A percentile compares a stretch with the other conserved stretches of the same genome.
These are phyloP conservation scores for Cryptosporidium parvum DNA, from an alignment of 169 alveolate species.

Conservation along the genomic window DNA sequence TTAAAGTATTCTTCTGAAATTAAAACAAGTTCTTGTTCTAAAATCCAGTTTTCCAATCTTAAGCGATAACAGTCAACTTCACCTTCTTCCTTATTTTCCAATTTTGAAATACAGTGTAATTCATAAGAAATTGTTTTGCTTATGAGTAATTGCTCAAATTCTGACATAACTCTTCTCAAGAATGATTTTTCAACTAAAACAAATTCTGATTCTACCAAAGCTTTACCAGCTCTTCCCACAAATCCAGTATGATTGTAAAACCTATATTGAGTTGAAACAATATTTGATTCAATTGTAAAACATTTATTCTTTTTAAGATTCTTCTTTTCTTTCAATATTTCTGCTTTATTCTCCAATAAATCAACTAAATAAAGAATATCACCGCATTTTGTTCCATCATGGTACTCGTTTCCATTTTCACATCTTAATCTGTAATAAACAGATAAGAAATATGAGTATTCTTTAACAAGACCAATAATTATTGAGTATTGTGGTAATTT, in stretches of 20 bases:
- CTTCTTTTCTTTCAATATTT: conserved; percentile 23
- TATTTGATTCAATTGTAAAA: conserved; percentile 22
- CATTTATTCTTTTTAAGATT: conserved; percentile 17
- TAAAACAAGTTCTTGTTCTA: conserved; percentile 22
- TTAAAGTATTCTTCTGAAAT: conserved; percentile 47
- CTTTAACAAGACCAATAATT: conserved; percentile 17
- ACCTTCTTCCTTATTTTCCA: background rate
- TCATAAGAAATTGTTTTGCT: conserved; percentile 17
- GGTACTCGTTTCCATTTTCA: conserved; percentile 30
- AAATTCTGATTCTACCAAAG: conserved; percentile 2
- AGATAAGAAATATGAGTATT: conserved; percentile 38
- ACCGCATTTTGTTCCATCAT: conserved; percentile 56
- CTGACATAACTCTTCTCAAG: conserved; percentile 36
- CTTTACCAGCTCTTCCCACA: conserved; percentile 3
- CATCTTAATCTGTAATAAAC: conserved; percentile 27
- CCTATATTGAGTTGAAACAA: conserved; percentile 36
- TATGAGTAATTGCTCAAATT: background rate
- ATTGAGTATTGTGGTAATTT: conserved; percentile 22
- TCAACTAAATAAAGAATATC: conserved; percentile 29
- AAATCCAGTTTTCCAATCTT: conserved; percentile 38
- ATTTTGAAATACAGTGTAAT: conserved; percentile 9
- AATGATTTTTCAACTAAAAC: conserved; percentile 32
- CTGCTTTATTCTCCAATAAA: conserved; percentile 35
- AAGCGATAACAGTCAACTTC: conserved; percentile 29
- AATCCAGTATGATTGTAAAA: conserved; percentile 20